Evolutionary conservation across 2,329 filamentous ascomycete genomes (phyloP), one percentile per base, ranked within the genome.

Genomic region (Cladophialophora psammophila): DNA sequence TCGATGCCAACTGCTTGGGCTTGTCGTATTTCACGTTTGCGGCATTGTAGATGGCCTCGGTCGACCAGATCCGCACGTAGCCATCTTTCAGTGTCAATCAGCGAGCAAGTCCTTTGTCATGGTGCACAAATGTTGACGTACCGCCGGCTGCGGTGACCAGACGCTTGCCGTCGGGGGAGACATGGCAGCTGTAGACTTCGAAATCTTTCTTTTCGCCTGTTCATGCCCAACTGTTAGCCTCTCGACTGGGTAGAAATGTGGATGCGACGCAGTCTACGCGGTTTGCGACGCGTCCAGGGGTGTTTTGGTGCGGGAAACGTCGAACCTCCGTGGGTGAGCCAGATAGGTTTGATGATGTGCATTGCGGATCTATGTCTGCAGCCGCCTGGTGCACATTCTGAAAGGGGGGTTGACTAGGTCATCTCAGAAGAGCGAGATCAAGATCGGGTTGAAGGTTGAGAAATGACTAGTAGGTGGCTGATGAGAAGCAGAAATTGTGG

Each of bases 31-130:
- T 85, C 38, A 88, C 82, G 72, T 94, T 88, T 71, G 88, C 86
- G 69, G 93, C 90, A 74, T 92, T 91, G 78, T 93, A 90, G 76
- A 99, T 93, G 64, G 95, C 91, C 74, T 98, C 94, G 66, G 92
- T 97, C 26, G 94, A 97, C 95, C 95, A 99, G 74, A 99, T 92
- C 71, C 96, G 91, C 68, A 99, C 95, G 78, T 97, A 93, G 76
- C 95, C 94, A 84, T 99, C 95, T 91, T 73, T 61, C n/a, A 3
- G 10, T 18, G n/a, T 35, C 31, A 35, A 35, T 55, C 53, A 55
- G 53, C 32, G 34, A 55, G 34, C 3, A 9, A 36, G 7, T 35
- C 13, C 15, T 35, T 13, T 55, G 34, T 36, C 32, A 34, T 34
- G 18, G 32, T 12, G 36, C 6, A 13, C 13, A 13, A 32, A 36